These are phyloP conservation scores for Gigaspora rosea DNA, from an alignment of 192 early-diverging fungal species.

Conservation along the genomic window DNA sequence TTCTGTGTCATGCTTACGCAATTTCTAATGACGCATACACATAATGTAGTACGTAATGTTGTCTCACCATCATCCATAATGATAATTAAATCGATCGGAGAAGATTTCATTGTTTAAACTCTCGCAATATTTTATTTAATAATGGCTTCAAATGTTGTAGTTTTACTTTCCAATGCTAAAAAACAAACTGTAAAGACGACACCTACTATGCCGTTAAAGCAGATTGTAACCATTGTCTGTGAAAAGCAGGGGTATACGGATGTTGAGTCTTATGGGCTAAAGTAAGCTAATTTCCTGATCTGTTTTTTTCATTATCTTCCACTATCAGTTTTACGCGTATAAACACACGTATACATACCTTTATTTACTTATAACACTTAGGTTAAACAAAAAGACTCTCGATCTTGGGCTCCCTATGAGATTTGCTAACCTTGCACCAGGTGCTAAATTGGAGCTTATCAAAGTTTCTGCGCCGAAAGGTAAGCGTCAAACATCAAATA, in stretches of 20 bases:
- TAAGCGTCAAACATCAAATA: not conserved
- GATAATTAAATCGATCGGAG: too few relatives aligned
- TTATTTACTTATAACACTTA: not conserved
- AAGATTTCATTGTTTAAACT: too few relatives aligned
- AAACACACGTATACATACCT: not conserved
- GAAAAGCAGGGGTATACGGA: slow-evolving; percentile 55
- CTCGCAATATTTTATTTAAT: not conserved
- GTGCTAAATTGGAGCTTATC: slow-evolving; percentile 71
- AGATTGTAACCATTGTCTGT: slow-evolving; percentile 63
- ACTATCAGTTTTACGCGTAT: slow-evolving; percentile 19
- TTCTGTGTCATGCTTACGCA: too few relatives aligned
- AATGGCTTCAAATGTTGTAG: slow-evolving; percentile 64
- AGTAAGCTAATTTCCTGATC: slow-evolving; percentile 40
- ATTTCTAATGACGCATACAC: too few relatives aligned
- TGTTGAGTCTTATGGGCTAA: slow-evolving; percentile 61
- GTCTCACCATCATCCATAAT: too few relatives aligned
- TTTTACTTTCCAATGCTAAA: slow-evolving; percentile 52
- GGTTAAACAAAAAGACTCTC: slow-evolving; percentile 59
- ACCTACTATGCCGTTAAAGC: slow-evolving; percentile 71
- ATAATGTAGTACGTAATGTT: too few relatives aligned
- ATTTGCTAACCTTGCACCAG: slow-evolving; percentile 79
- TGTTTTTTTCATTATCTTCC: not conserved
- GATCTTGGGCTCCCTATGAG: slow-evolving; percentile 75
- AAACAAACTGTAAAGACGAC: slow-evolving; percentile 66
- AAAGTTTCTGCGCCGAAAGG: slow-evolving; percentile 20